Evolutionary conservation across 768 basidiomycete genomes (phyloP), one percentile per base, ranked within the genome.

Genomic region (Mrakia blollopis): DNA sequence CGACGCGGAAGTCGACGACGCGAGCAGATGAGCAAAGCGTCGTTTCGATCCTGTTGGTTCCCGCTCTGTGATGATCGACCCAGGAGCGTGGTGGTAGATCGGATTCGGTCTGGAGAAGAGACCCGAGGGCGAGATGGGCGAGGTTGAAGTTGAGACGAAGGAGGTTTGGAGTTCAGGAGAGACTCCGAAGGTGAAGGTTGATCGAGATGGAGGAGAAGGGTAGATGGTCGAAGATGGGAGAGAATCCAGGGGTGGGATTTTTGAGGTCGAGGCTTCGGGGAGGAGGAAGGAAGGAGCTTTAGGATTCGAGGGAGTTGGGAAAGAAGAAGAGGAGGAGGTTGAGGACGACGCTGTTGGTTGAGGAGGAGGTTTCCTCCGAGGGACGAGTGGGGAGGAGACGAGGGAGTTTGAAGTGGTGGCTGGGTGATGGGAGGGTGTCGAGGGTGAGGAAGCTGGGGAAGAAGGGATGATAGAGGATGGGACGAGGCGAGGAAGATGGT

Each of bases 1-100:
- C 47, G 47, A 50, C 47, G 47, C 47, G 47, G 47, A 14, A 18
- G 11, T 50, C 47, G 47, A 50, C 37, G 41, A 28, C 18, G 41
- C 73, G 23, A 62, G 39, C 37, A 74, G 18, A 63, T 63, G 62
- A 18, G 61, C 73, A 21, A 65, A 74, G 2, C 73, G 39, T 52
- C 73, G 25, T n/a, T 74, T 74, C 18, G 73, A 74, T 8, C 73
- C 73, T 28, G 60, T 74, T 16, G 73, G 73, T 50, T 62, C 47
- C n/a, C 62, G 16, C 50, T 60, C 63, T 28, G 61, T 54, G 37
- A 60, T n/a, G 63, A 37, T 68, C 50, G 73, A 63, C 9, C 62
- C 62, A 18, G 62, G 37, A 30, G 63, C 28, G 44, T 44, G 60
- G 16, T 52, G 71, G 52, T 62, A 23, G 72, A 63, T n/a, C 14